Percentiles rank a stretch among this genome's conserved stretches.
phyloP scores from a whole-genome alignment of 306 rosid species.

The Dalbergia cochinchinensis region DNA sequence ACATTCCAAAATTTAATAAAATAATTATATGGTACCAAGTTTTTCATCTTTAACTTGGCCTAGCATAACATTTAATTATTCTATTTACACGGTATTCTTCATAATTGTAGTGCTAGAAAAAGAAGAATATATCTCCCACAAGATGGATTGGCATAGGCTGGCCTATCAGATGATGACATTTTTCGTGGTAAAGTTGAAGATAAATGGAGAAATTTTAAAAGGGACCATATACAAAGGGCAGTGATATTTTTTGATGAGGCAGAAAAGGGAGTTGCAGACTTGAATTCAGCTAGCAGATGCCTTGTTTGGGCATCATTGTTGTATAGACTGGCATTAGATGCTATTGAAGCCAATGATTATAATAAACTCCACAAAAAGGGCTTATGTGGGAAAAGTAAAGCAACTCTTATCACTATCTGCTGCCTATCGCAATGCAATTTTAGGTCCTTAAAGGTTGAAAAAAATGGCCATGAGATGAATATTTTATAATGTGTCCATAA shows the following conservation, averaged over 20 bases:
- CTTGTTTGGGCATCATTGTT: slow-evolving; percentile 90
- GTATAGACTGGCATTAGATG: slow-evolving; percentile 81
- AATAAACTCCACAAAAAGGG: slow-evolving; percentile 83
- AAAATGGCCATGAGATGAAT: slow-evolving; percentile 53
- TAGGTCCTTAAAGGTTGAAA: slow-evolving; percentile 59
- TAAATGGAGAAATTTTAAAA: slow-evolving; percentile 91
- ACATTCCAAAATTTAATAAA: too few species aligned
- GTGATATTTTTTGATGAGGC: slow-evolving; percentile 93
- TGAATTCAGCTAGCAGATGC: slow-evolving; percentile 87
- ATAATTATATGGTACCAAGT: not conserved
- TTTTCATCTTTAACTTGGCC: not conserved
- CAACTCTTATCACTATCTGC: slow-evolving; percentile 72
- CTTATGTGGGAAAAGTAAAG: slow-evolving; percentile 81
- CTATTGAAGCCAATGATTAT: slow-evolving; percentile 94
- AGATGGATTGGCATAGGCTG: slow-evolving; percentile 84
- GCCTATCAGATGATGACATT: slow-evolving; percentile 84
- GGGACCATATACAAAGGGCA: slow-evolving; percentile 86
- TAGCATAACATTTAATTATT: not conserved
- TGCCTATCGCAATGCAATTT: slow-evolving; percentile 75
- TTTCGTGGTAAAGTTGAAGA: slow-evolving; percentile 72
- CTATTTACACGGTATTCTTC: slow-evolving; percentile 1
- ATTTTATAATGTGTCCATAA: slow-evolving; percentile 17
- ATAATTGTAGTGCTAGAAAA: slow-evolving; percentile 74
- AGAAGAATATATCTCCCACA: slow-evolving; percentile 96
- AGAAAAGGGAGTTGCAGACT: slow-evolving; percentile 83